Base-by-base conservation (phyloP, 2,329 filamentous ascomycete genomes). In the Ilyonectria sp. region DNA sequence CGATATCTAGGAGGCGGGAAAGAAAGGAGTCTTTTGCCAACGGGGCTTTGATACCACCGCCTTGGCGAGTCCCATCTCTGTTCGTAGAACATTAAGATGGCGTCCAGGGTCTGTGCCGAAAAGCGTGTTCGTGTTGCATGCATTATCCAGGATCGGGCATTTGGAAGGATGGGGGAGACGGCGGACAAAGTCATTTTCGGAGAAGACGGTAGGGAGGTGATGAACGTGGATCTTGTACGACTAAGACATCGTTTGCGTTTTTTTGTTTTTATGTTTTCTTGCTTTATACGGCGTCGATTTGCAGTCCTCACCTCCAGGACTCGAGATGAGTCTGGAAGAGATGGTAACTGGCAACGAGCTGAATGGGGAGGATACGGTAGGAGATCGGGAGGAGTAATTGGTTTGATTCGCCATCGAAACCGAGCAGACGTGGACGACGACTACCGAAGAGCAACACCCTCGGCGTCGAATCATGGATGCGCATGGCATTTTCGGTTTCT, bases 41-140 rank as follows among this genome's bases (percentile, higher is more conserved):
- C 63, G 64, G 73, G 72, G 71, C 74, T 75, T 76, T 76, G 74
- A 78, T 75, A 78, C 72, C 76, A 76, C 47, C 67, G 61, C 66
- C 71, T 73, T 72, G 71, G 73, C 54, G 56, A 59, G 68, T 76
- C 75, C 67, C 73, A 77, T 64, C 63, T 66, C 57, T 52, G 73
- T 78, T 78, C 76, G 77, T 76, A 77, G 76, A 79, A 71, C 75
- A 74, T 74, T 74, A 75, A 76, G 74, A 79, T 77, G 75, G 75
- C 65, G 71, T 72, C 72, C 72, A 75, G 73, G 79, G 74, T 69
- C 70, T 69, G 71, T 76, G 74, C 75, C 76, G 75, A 84, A 83
- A 84, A 83, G 78, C 77, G 75, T 79, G 74, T 80, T 79, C 70
- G 75, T 79, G 71, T 77, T 80, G 76, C 79, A 79, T 82, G 78